phyloP scores from a whole-genome alignment of 441 rosid species.

The Capsella rubella region DNA sequence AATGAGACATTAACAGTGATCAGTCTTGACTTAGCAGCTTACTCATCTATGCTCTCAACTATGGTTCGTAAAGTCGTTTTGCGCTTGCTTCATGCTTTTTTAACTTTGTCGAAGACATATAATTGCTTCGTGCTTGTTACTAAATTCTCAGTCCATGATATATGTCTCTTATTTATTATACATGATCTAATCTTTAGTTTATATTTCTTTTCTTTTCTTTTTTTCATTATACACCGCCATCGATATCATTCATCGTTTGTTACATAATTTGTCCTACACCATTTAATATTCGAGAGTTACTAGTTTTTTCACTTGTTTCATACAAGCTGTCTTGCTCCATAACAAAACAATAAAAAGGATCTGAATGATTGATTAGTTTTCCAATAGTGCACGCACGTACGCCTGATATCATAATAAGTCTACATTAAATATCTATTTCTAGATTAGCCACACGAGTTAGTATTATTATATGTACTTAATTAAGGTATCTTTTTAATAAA shows the following conservation, averaged over 20 bases:
- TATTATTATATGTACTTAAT: not conserved
- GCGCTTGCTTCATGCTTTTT: not conserved
- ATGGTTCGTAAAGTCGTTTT: not conserved
- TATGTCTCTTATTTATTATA: not conserved
- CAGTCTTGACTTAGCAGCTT: not conserved
- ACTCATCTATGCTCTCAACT: not conserved
- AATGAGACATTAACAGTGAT: not conserved
- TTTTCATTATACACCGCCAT: not conserved
- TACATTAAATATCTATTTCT: not conserved
- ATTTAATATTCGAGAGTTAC: not conserved
- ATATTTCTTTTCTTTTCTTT: not conserved
- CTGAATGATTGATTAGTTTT: conserved; percentile 9
- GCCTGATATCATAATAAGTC: not conserved
- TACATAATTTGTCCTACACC: not conserved
- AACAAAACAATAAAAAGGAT: not conserved
- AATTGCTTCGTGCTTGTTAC: not conserved
- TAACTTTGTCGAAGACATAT: not conserved
- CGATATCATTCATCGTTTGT: not conserved
- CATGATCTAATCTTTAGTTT: not conserved
- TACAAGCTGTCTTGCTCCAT: conserved; percentile 13
- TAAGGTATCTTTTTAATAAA: not conserved
- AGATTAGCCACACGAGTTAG: not conserved
- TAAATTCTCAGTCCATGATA: not conserved
- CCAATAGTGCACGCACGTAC: conserved; percentile 9
- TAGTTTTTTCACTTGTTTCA: conserved; percentile 1